Base-by-base conservation (phyloP, 441 rosid genomes). In the Populus trichocarpa region DNA sequence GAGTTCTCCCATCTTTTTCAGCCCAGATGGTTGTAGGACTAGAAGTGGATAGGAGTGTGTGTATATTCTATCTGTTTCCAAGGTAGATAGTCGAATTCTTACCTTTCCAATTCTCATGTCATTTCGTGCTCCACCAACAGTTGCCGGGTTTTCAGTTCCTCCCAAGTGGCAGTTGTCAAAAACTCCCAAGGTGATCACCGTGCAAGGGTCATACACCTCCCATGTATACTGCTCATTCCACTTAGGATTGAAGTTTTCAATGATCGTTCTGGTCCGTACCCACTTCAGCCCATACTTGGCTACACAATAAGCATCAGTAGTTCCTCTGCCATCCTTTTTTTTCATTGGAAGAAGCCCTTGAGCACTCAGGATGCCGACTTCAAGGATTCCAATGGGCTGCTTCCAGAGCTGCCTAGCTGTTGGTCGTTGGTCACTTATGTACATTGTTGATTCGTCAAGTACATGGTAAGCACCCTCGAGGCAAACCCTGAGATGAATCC, bases 251-350 rank as follows among this genome's bases (percentile, higher is more conserved):
- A 89, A 89, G 80, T 84, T 92, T 75, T 92, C 98, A 0, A 89
- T 86, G 69, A 95, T 91, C n/a, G 99, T 93, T 83, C 98, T 85
- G 7, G 99, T 95, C 70, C 99, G 84, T 28, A 93, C 88, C 99
- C 99, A 95, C 81, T 95, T 95, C 82, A 90, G 91, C n/a, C 99
- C 99, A 7, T 93, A 95, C 85, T 95, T 95, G 50, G 99, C 99
- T 32, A 92, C 97, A 67, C 99, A 95, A 67, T 91, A 95, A n/a
- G 98, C 96, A 79, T 95, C 98, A 20, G 98, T 91, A n/a, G 87
- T 82, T 71, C 97, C 97, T 74, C 85, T 84, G 32, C 95, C 95
- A 25, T 95, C 97, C 82, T 85, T 92, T 0, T 80, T 75, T 88
- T 95, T 95, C 93, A 90, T 88, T 0, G 95, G 93, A 81, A 82